phyloP scores from a whole-genome alignment of 345 rosid species.

The Euclidium syriacum region DNA sequence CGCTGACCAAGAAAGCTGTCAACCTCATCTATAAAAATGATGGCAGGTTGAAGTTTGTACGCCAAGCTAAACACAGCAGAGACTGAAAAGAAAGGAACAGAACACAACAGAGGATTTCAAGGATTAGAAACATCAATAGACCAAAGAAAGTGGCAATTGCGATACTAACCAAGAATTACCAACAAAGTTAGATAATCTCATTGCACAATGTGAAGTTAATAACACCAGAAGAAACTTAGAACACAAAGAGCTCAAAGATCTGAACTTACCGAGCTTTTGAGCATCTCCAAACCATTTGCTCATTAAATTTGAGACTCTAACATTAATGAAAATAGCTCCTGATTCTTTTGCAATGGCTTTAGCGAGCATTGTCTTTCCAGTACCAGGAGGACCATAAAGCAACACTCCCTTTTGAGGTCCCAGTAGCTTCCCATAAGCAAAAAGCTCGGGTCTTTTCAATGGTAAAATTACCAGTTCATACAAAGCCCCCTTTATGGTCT shows the following conservation, averaged over 20 bases:
- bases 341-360: constrained; percentile 98
- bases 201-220: neutral
- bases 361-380: constrained; percentile 99
- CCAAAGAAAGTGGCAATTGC: neutral
- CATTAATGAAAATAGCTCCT: constrained; percentile 94
- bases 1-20: constrained; percentile 97
- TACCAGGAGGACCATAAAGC: constrained; percentile 97
- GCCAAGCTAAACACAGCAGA: constrained; percentile 97
- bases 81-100: constrained; percentile 46
- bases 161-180: neutral
- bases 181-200: neutral
- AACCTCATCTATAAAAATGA: constrained; percentile 95
- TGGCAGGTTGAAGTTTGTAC: constrained; percentile 90
- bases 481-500: constrained; percentile 67
- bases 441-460: constrained; percentile 79
- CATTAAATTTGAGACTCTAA: constrained; percentile 82
- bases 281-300: constrained; percentile 99
- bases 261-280: constrained; percentile 86
- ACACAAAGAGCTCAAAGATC: neutral
- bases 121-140: neutral
- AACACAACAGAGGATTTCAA: constrained; percentile 3
- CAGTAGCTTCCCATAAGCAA: constrained; percentile 86
- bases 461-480: constrained; percentile 94
- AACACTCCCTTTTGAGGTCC: constrained; percentile 97
- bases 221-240: neutral